phyloP scores from a whole-genome alignment of 129 eudicot species.

The Deinandra increscens region DNA sequence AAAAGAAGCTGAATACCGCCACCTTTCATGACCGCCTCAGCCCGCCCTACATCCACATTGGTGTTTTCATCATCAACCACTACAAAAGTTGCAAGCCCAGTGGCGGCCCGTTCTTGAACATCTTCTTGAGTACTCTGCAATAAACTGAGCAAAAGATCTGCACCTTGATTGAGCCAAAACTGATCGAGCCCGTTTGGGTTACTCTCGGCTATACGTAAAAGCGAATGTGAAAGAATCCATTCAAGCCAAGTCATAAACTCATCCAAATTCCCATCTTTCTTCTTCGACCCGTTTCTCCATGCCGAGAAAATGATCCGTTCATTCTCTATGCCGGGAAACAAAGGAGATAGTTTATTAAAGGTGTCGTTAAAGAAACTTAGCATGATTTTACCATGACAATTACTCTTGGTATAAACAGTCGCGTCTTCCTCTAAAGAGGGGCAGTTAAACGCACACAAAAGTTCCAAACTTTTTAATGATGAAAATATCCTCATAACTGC shows the following conservation, averaged over 20 bases:
- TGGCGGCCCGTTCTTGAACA: conserved; percentile 94
- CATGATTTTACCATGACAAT: conserved; percentile 66
- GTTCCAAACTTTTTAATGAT: conserved; percentile 49
- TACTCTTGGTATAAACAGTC: conserved; percentile 51
- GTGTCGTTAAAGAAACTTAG: conserved; percentile 61
- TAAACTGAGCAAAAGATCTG: conserved; percentile 65
- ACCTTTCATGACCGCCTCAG: conserved; percentile 87
- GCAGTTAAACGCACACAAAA: conserved; percentile 79
- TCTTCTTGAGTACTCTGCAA: conserved; percentile 91
- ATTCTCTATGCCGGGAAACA: conserved; percentile 59
- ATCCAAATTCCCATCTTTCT: conserved; percentile 47
- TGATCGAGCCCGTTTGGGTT: conserved; percentile 76
- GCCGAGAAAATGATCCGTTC: conserved; percentile 57
- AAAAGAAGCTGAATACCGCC: conserved; percentile 90
- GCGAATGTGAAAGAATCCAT: conserved; percentile 80
- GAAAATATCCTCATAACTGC: conserved; percentile 56
- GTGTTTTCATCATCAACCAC: conserved; percentile 95
- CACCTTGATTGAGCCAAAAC: conserved; percentile 92
- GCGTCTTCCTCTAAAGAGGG: conserved; percentile 61
- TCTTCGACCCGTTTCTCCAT: conserved; percentile 54
- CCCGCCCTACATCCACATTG: conserved; percentile 74
- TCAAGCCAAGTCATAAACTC: conserved; percentile 86
- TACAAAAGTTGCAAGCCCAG: conserved; percentile 89
- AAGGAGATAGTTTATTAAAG: conserved; percentile 50
- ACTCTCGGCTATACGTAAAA: conserved; percentile 87